These are phyloP conservation scores for Mimosa pudica DNA, from an alignment of 306 rosid species.

Conservation along the genomic window DNA sequence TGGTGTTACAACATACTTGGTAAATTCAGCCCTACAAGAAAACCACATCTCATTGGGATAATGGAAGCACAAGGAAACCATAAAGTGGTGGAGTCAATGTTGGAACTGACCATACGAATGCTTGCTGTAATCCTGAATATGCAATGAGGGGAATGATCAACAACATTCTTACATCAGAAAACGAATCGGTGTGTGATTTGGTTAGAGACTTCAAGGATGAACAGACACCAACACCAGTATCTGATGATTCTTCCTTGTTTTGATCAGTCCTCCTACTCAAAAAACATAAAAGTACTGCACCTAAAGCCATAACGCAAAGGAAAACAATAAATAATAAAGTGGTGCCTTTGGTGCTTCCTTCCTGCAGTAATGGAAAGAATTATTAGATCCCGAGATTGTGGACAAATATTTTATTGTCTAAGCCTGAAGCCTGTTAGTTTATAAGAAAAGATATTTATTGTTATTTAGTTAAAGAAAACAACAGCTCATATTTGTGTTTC, in stretches of 20 bases:
- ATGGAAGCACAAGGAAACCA: slow-evolving; percentile 14
- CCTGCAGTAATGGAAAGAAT: slow-evolving; percentile 56
- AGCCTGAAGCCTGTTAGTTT: slow-evolving; percentile 15
- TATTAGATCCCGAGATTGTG: slow-evolving; percentile 28
- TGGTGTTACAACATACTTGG: slow-evolving; percentile 78
- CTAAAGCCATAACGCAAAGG: slow-evolving; percentile 69
- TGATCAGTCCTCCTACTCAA: slow-evolving; percentile 53
- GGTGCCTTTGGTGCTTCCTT: slow-evolving; percentile 62
- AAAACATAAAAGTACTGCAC: slow-evolving; percentile 76
- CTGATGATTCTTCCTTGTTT: slow-evolving; percentile 40
- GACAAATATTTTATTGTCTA: neutral
- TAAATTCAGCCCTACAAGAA: slow-evolving; percentile 75
- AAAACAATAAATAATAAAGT: slow-evolving; percentile 72
- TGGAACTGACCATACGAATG: slow-evolving; percentile 85
- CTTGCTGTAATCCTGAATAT: slow-evolving; percentile 92
- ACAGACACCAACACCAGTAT: slow-evolving; percentile 41
- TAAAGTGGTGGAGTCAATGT: slow-evolving; percentile 17
- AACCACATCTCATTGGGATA: slow-evolving; percentile 26
- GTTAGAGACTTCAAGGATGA: slow-evolving; percentile 56
- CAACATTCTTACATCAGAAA: slow-evolving; percentile 69
- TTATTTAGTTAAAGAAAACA: slow-evolving; percentile 20
- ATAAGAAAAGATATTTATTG: slow-evolving; percentile 13
- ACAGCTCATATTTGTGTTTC: slow-evolving; percentile 25
- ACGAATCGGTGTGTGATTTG: slow-evolving; percentile 55
- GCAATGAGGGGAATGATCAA: slow-evolving; percentile 85